Evolutionary conservation across 768 basidiomycete genomes (phyloP), one percentile per base, ranked within the genome.

Genomic region (Mycena filopes): DNA sequence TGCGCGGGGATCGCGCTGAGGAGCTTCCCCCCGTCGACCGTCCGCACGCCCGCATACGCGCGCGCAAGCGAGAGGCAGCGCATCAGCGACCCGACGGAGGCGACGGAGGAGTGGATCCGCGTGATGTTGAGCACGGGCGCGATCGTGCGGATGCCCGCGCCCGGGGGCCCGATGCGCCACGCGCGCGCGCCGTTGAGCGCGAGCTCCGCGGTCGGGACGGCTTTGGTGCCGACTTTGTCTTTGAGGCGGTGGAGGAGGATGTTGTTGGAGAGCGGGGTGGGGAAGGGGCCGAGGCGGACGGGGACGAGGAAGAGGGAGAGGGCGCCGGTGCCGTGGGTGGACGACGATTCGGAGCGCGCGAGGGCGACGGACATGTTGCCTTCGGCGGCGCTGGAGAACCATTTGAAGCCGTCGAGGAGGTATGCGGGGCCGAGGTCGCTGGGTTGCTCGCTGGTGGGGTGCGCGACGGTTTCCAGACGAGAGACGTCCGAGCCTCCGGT

Each of bases 371-470:
- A 84, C 11, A 93, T 79, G 63, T 94, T 80, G 66, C 89, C 87
- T 69, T 94, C 93, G 0, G 91, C 91, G 2, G 93, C 93, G 69
- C 90, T 91, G 18, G 92, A 92, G 75, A 93, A 93, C 92, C 92
- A 93, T 77, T 93, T 93, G 74, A 93, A 86, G 4, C 92, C 91
- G 67, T 92, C 79, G 23, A 93, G 74, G 21, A 71, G 78, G 73
- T 90, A 91, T 51, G 81, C 76, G 3, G 84, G 78, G 21, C 64
- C 68, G 1, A 69, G 42, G 16, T 69, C 68, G 23, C 60, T 51
- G 8, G 60, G 46, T 43, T 66, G 60, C 15, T 42, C 23, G 23
- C 16, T n/a, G 0, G 80, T 74, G 3, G 81, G 74, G 26, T 71
- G 72, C 2, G 90, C 92, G 0, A 79, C 79, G 1, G 91, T 93